Conservation (phyloP, 805 yeast genomes). For the Pichia rugopelliculosa region DNA sequence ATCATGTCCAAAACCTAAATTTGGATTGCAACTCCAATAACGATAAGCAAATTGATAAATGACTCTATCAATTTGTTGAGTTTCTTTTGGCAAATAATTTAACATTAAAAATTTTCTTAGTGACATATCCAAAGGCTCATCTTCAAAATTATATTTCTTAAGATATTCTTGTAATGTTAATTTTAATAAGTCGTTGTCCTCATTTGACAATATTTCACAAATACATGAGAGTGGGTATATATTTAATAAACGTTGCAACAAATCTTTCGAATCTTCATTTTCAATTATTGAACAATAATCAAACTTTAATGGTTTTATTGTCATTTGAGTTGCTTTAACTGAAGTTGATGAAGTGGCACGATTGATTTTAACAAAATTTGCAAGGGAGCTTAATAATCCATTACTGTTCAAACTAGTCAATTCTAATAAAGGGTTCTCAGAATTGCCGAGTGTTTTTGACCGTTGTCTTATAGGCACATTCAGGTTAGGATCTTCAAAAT, state of each 20-base stretch:
- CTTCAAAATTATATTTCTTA: conserved; percentile 39
- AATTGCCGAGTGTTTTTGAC: conserved; percentile 27
- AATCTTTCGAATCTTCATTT: conserved; percentile 27
- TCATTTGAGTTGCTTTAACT: neutral
- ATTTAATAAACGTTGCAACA: conserved; percentile 26
- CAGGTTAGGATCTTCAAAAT: neutral
- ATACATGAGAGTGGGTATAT: conserved; percentile 22
- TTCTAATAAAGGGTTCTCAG: conserved; percentile 16
- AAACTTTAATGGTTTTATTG: neutral
- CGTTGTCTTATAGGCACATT: conserved; percentile 18
- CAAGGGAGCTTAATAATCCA: conserved; percentile 24
- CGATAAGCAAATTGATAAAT: conserved; percentile 48
- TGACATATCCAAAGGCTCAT: conserved; percentile 59
- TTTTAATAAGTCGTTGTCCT: conserved; percentile 25
- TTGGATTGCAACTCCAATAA: conserved; percentile 39
- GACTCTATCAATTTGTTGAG: conserved; percentile 70
- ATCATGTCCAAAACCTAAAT: conserved; percentile 34
- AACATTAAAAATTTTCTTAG: conserved; percentile 51
- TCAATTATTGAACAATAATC: neutral
- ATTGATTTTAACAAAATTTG: conserved; percentile 24
- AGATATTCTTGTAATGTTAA: conserved; percentile 20
- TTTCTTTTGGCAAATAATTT: conserved; percentile 58
- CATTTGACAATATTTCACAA: conserved; percentile 25
- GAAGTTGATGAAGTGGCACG: conserved; percentile 3
- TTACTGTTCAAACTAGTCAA: conserved; percentile 10